phyloP scores from a whole-genome alignment of 371 early-diverging fungal species.

The Mucor sp. region DNA sequence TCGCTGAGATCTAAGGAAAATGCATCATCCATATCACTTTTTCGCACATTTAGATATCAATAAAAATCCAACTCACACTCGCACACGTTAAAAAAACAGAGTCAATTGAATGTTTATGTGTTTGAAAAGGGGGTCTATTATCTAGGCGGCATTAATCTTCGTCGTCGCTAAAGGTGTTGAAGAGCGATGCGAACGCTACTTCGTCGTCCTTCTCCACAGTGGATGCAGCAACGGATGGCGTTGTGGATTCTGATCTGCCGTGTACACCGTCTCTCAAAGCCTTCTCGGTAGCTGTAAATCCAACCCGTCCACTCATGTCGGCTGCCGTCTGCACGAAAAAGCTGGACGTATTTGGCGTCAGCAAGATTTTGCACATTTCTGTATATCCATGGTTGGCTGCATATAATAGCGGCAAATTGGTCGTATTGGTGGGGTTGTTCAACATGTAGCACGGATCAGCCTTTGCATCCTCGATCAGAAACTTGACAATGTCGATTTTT shows the following conservation, averaged over 20 bases:
- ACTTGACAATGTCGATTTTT: constrained; percentile 48
- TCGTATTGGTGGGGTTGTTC: constrained; percentile 10
- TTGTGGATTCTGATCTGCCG: background rate
- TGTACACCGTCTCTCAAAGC: constrained; percentile 13
- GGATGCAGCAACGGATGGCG: background rate
- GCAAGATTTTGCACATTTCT: constrained; percentile 42
- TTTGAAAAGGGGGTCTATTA: background rate
- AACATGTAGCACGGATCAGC: constrained; percentile 37
- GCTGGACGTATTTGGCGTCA: constrained; percentile 32
- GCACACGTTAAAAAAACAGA: background rate
- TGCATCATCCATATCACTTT: background rate
- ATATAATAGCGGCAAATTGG: constrained; percentile 46
- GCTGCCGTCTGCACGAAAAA: constrained; percentile 36
- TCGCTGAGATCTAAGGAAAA: constrained; percentile 84
- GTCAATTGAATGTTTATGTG: background rate
- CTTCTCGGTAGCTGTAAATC: constrained; percentile 20
- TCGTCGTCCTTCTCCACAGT: constrained; percentile 16
- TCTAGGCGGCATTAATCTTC: constrained; percentile 13
- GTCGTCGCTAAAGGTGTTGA: constrained; percentile 45
- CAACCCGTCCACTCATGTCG: constrained; percentile 33
- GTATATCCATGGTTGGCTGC: constrained; percentile 55
- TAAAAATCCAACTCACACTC: constrained; percentile 9
- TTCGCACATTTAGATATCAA: constrained; percentile 12
- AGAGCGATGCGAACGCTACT: constrained; percentile 26
- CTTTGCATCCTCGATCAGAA: constrained; percentile 35